Evolutionary conservation across 495 filamentous ascomycete genomes (phyloP), one percentile per base, ranked within the genome.

Genomic region (Geopyxis carbonaria): DNA sequence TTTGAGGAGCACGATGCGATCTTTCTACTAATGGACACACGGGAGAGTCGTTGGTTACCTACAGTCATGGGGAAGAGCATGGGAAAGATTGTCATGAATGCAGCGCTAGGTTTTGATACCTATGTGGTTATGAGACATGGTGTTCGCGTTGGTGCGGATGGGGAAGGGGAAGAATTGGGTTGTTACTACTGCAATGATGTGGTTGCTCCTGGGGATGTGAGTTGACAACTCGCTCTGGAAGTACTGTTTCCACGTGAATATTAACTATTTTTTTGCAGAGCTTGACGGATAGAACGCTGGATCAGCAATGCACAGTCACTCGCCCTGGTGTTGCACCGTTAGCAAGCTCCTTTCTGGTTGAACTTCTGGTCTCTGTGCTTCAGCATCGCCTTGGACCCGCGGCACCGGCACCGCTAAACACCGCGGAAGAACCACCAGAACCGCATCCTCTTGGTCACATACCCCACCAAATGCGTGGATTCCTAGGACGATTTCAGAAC

Each of bases 101-200:
- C 86, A 21, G 89, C 89, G 11, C 65, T 97, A 31, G 89, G 89
- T 0, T 97, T 97, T 55, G 89, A 97, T 61, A 83, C 81, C 0
- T 97, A 81, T 56, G 84, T 97, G 13, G 84, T 92, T 23, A 94
- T 97, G 89, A 70, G 89, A 47, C 89, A 97, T 59, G 89, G 89
- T 5, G 59, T 80, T 10, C 51, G 61, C 18, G 31, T 39, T 32
- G 47, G 38, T 4, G 8, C 19, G 19, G 29, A 16, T 7, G 51
- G 53, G 18, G 65, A 68, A 14, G 73, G 64, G 18, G 64, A 72
- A 18, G 77, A 83, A 42, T 66, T 94, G 19, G 89, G 89, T 8
- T 97, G 89, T 52, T 97, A 97, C 55, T 97, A 94, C 57, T 97
- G 89, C 62, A 94, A 91, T 53, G 89, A 97, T 57, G 87, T 97